Evolutionary conservation across 805 yeast genomes (phyloP), one percentile per base, ranked within the genome.

Genomic region (Myxozyma monticola): DNA sequence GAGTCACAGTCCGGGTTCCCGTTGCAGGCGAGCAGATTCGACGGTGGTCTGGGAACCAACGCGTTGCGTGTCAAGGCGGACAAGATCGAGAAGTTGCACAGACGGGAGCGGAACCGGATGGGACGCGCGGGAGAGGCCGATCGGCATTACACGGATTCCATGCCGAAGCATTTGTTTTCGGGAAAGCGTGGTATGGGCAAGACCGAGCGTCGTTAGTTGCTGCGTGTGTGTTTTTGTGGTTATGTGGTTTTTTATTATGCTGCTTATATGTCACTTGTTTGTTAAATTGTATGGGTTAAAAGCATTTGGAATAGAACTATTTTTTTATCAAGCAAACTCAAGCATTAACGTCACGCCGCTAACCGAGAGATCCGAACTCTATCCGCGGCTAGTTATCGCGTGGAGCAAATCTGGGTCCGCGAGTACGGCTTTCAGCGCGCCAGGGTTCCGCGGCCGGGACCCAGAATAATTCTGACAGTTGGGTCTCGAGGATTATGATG

Each of bases 131-230:
- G 98, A 75, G 99, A 93, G 75, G 85, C 87, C 66, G 99, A 93
- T 73, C 84, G 98, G 72, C 96, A 88, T 69, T 76, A 81, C 50
- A 79, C 89, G 47, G 93, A 86, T 45, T 75, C 87, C 56, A 71
- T 87, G 74, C 96, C 97, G 58, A 91, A 90, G 76, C 99, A 93
- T 74, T 77, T 93, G 78, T 86, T 85, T 76, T 74, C 88, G 64
- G 99, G 99, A 74, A 93, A 93, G 79, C 83, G 99, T 74, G 95
- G 97, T 76, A 82, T 81, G 65, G 97, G 97, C 70, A 85, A 84
- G 70, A 83, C 88, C 58, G 96, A 88, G 70, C 80, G 86, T 73
- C 91, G 98, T 36, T 52, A 52, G 18, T 24, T 21, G 45, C 9
- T 9, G 4, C 15, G 29, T 20, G 28, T 22, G 15, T 15, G 38